Evolutionary conservation across 2,329 filamentous ascomycete species (phyloP), one percentile per base, ranked within the genome.

Genomic region (Diaporthe humulicola): DNA sequence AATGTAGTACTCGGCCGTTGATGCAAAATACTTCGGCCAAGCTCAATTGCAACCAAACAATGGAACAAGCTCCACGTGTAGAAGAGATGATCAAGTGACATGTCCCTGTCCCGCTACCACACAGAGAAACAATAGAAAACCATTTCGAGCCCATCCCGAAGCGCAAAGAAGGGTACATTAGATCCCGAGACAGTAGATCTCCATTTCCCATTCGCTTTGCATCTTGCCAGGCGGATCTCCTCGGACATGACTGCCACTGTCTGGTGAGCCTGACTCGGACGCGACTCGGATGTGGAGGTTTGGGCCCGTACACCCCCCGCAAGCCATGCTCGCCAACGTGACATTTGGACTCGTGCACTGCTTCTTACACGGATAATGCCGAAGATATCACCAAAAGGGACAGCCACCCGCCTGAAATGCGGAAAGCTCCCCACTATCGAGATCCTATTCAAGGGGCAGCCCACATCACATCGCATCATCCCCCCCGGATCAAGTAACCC

Each of bases 181-280:
- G 22, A 38, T 33, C 3, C 22, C 60, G 19, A 33, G 9, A 4
- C 38, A 45, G n/a, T 14, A 22, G 60, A 64, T 64, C 40, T 64
- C 60, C 60, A 64, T 48, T 45, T 7, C 28, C 10, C 17, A 19
- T 64, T 64, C 60, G 40, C 15, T 64, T 64, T 64, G 25, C 40
- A 64, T 45, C 60, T n/a, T 48, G 4, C 25, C 10, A 7, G 48
- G 40, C 58, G 58, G 25, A 33, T 22, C 38, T 48, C 60, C 10
- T 25, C 60, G 40, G 40, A n/a, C 9, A 48, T 64, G 60, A 64
- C 60, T 64, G n/a, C 60, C 25, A 64, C 2, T 64, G 40, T 30
- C 17, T 38, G 12, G 17, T 64, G 25, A 33, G 40, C 17, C 40
- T 64, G 60, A 64, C 40, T 64, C 60, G 60, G 60, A 30, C 25